Conservation (phyloP, 179 eudicot genomes). For the Nepenthes alata region DNA sequence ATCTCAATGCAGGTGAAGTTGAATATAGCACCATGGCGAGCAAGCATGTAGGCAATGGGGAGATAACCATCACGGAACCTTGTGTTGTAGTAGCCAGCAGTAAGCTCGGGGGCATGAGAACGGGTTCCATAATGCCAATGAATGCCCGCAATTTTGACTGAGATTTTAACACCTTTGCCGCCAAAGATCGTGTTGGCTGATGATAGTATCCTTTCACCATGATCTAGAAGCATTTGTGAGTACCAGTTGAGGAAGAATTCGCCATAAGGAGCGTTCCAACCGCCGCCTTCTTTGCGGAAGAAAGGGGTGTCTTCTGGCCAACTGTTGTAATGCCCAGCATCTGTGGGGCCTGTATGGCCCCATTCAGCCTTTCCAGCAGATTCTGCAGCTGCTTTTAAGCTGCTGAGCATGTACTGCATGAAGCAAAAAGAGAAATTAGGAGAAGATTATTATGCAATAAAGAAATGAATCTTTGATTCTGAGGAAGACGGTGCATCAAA, state of each 20-base stretch:
- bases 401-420: conserved; percentile 48
- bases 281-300: conserved; percentile 44
- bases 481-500: not conserved
- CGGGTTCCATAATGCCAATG: conserved; percentile 69
- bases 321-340: conserved; percentile 57
- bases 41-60: conserved; percentile 55
- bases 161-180: conserved; percentile 30
- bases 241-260: conserved; percentile 66
- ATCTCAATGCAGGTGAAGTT: conserved; percentile 72
- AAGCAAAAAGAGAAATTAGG: not conserved
- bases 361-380: conserved; percentile 47
- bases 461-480: not conserved
- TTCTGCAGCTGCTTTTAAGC: conserved; percentile 51
- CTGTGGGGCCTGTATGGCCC: conserved; percentile 60
- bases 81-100: conserved; percentile 70
- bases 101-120: conserved; percentile 65
- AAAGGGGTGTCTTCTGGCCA: conserved; percentile 69
- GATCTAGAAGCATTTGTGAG: conserved; percentile 47
- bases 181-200: conserved; percentile 24
- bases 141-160: conserved; percentile 56
- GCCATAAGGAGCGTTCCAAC: conserved; percentile 40
- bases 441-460: not conserved
- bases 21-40: conserved; percentile 44
- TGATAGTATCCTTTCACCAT: conserved; percentile 44
- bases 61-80: conserved; percentile 53